These are phyloP conservation scores for Erucastrum elatum DNA, from an alignment of 345 rosid genomes.

Conservation along the genomic window DNA sequence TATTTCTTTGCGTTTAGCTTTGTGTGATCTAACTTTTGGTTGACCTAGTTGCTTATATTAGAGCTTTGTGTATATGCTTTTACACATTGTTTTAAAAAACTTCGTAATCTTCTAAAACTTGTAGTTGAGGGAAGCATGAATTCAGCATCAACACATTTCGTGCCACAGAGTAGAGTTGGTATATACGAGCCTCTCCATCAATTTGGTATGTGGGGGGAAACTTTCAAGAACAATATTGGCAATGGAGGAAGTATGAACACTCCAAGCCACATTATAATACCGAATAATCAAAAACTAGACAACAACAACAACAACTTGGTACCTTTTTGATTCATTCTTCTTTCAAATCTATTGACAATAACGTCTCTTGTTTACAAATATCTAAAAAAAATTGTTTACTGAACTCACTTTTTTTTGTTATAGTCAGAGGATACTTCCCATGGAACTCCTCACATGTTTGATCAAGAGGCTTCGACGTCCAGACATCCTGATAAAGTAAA, in stretches of 20 bases:
- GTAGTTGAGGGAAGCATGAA: constrained; percentile 52
- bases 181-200: constrained; percentile 79
- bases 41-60: not conserved
- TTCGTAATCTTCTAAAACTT: not conserved
- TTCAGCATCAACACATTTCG: constrained; percentile 75
- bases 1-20: constrained; percentile 11
- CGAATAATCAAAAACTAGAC: constrained; percentile 60
- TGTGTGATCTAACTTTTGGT: constrained; percentile 10
- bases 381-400: constrained; percentile 1
- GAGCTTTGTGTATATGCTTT: not conserved
- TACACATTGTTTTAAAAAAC: constrained; percentile 9
- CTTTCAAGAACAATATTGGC: constrained; percentile 45
- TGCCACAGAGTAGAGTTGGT: constrained; percentile 66
- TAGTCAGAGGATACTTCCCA: constrained; percentile 92
- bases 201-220: constrained; percentile 84
- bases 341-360: not conserved
- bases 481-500: constrained; percentile 72
- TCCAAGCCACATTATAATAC: constrained; percentile 51
- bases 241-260: constrained; percentile 51
- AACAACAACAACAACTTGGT: constrained; percentile 60
- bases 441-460: constrained; percentile 62
- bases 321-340: not conserved
- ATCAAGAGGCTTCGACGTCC: constrained; percentile 66
- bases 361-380: not conserved
- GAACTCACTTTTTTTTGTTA: constrained; percentile 18